Evolutionary conservation across 768 basidiomycete genomes (phyloP).

Genomic region (Tylopilus felleus): DNA sequence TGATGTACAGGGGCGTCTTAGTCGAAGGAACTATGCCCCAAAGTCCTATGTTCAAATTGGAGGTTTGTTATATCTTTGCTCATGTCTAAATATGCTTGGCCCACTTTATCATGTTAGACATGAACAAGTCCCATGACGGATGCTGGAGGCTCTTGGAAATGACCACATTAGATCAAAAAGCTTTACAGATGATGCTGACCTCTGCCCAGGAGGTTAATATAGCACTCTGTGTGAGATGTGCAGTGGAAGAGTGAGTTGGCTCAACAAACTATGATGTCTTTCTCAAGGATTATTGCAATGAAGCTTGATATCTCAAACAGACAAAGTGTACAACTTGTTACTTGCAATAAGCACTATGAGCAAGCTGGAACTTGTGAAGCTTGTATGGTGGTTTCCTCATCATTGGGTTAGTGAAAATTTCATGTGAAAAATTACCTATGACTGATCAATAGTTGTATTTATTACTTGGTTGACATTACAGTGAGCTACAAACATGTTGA

Average conservation of each 20-base stretch:
- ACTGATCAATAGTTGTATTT: no score
- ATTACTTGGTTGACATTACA: no score
- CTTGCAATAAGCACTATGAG: not conserved
- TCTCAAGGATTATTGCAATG: not conserved
- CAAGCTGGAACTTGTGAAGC: not conserved
- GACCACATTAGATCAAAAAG: not conserved
- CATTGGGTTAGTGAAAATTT: not conserved
- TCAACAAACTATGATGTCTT: no score
- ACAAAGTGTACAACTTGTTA: not conserved
- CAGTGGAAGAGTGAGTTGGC: not conserved
- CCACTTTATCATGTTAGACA: not conserved
- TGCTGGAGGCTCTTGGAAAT: not conserved
- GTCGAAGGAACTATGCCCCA: not conserved
- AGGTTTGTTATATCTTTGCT: not conserved
- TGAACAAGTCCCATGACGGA: not conserved
- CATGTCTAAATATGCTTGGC: no score
- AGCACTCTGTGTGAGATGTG: not conserved
- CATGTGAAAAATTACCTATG: not conserved
- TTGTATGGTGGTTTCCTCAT: slow-evolving; percentile 9
- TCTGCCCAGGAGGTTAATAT: not conserved
- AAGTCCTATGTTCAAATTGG: not conserved
- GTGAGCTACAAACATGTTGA: not conserved
- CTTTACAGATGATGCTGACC: not conserved
- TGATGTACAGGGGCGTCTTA: not conserved
- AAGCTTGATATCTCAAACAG: not conserved